Evolutionary conservation across 805 yeast species (phyloP).

Genomic region (Yarrowia yakushimensis): DNA sequence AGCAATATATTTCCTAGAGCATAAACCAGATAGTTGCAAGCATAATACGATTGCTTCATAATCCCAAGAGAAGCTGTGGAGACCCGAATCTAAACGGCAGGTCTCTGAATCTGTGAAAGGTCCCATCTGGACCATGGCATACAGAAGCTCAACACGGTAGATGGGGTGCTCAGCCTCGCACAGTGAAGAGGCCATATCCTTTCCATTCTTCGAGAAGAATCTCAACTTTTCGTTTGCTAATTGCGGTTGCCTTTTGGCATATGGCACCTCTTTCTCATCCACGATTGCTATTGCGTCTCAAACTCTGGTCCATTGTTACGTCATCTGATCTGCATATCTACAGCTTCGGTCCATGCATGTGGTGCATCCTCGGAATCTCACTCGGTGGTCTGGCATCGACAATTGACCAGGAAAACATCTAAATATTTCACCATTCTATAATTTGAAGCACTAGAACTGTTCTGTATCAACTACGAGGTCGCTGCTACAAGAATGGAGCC

Average conservation of each 20-base stretch:
- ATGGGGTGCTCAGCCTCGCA: neutral
- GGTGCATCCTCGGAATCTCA: neutral
- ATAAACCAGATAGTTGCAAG: neutral
- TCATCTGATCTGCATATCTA: constrained; percentile 25
- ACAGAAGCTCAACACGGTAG: neutral
- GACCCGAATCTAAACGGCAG: neutral
- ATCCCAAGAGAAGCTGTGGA: neutral
- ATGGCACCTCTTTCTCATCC: neutral
- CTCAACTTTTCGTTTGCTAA: constrained; percentile 4
- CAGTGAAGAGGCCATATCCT: neutral
- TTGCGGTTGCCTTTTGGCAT: neutral
- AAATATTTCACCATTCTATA: neutral
- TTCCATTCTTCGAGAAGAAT: neutral
- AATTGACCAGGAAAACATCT: neutral
- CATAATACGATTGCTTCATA: constrained; percentile 6
- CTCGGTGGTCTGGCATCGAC: neutral
- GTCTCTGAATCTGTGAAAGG: neutral
- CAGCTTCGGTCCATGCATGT: constrained; percentile 8
- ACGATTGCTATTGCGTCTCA: constrained; percentile 23
- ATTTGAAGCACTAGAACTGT: neutral
- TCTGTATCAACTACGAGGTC: neutral
- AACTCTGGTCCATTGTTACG: constrained; percentile 20
- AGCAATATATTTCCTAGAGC: constrained; percentile 20
- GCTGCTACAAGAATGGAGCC: neutral
- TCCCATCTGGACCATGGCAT: neutral